phyloP scores from a whole-genome alignment of 495 filamentous ascomycete species.

The Trichoderma gamsii region DNA sequence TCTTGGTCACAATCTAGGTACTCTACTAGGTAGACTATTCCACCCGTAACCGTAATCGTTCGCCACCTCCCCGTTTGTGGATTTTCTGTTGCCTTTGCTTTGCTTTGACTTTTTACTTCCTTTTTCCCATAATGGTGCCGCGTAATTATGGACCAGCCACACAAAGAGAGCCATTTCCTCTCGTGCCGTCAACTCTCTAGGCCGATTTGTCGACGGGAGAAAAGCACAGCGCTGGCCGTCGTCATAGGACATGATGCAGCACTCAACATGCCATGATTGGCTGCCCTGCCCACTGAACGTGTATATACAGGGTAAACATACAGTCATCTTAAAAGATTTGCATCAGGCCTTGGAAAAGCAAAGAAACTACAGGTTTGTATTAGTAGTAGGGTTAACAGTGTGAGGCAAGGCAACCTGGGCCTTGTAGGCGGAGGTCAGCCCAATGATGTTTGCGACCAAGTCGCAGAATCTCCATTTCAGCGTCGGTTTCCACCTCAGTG shows the following conservation, averaged over 20 bases:
- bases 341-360: not conserved
- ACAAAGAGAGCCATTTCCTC: not conserved
- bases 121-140: not conserved
- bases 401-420: not conserved
- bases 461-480: not conserved
- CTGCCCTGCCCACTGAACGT: slow-evolving; percentile 1
- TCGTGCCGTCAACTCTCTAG: not conserved
- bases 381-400: no score
- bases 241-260: not conserved
- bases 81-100: not conserved
- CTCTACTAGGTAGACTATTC: not conserved
- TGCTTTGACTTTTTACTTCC: no score
- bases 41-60: not conserved
- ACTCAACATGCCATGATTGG: not conserved
- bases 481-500: no score
- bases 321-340: not conserved
- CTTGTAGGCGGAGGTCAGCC: not conserved
- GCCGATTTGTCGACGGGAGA: not conserved
- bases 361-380: no score
- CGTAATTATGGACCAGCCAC: not conserved
- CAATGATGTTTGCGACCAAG: not conserved
- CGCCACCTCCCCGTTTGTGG: not conserved
- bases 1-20: not conserved
- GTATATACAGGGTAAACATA: not conserved
- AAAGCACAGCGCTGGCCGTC: not conserved